Conservation (phyloP, 371 early-diverging fungal species). For the Mucor ambiguus region DNA sequence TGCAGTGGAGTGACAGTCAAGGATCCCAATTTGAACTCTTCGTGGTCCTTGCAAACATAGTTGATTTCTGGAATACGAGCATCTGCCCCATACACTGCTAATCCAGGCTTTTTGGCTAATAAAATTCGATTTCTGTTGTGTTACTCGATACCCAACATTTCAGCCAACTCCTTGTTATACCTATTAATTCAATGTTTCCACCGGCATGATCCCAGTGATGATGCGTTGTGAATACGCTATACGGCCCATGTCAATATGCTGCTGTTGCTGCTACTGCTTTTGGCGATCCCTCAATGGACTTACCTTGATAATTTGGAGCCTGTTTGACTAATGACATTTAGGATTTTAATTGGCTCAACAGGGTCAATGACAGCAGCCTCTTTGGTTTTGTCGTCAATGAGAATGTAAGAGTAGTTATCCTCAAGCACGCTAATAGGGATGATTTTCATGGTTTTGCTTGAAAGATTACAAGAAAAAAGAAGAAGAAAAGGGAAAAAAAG, state of each 20-base stretch:
- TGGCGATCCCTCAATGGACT: neutral
- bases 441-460: conserved; percentile 35
- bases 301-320: conserved; percentile 57
- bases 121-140: conserved; percentile 54
- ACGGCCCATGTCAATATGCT: neutral
- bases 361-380: conserved; percentile 65
- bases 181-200: conserved; percentile 65
- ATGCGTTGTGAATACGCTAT: conserved; percentile 12
- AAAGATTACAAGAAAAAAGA: neutral
- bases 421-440: conserved; percentile 45
- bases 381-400: conserved; percentile 70
- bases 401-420: conserved; percentile 85
- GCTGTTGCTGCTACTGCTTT: too few relatives aligned
- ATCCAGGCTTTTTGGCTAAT: conserved; percentile 61
- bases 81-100: conserved; percentile 87
- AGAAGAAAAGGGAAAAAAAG: neutral
- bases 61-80: conserved; percentile 84
- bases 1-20: conserved; percentile 66
- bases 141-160: conserved; percentile 59
- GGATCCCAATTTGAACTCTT: conserved; percentile 76
- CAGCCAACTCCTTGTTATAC: conserved; percentile 5
- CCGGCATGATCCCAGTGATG: conserved; percentile 83
- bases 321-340: conserved; percentile 44
- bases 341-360: conserved; percentile 58
- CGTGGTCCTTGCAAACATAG: conserved; percentile 73